Base-by-base conservation (phyloP, 139 green algal species). In the Tetradesmus lagerheimii region DNA sequence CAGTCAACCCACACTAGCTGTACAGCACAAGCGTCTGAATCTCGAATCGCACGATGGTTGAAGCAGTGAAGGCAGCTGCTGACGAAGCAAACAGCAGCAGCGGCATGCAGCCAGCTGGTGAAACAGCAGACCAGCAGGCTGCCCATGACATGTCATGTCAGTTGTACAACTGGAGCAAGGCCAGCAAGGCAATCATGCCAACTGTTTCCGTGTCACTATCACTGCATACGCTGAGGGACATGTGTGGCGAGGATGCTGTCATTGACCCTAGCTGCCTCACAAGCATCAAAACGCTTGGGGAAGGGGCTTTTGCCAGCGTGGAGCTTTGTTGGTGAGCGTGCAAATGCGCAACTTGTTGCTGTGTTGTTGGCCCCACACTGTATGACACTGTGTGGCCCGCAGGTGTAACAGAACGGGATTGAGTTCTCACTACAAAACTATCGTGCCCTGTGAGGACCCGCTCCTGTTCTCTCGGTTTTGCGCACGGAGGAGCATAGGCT, bases 141-240 rank as follows among this genome's bases (percentile, higher is more conserved):
- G 25, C 57, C 23, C 57, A 71, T 1, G 57, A 8, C 23, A n/a
- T n/a, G n/a, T n/a, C n/a, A n/a, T n/a, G n/a, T n/a, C n/a, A n/a
- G n/a, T n/a, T n/a, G n/a, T n/a, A n/a, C n/a, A 71, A 71, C 23
- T 87, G 81, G 81, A 50, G 20, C 34, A 77, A 15, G 29, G 81
- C 81, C 31, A 77, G 74, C 47, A n/a, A 31, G 23, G 81, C 81
- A 38, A 35, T 89, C 3, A 34, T 83, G 64, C 18, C 23, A 38
- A 41, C 5, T 6, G 71, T 83, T 3, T 5, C 38, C 27, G 31
- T 89, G 18, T 71, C 64, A 43, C 16, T 31, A 18, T 35, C 76
- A 23, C 85, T 90, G 47, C 43, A 38, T 4, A 90, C 86, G 23
- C 76, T 90, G 14, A 34, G 86, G 23, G 86, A 90, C 23, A 85